phyloP scores from a whole-genome alignment of 768 basidiomycete genomes.

The Leccinum aurantiacum region DNA sequence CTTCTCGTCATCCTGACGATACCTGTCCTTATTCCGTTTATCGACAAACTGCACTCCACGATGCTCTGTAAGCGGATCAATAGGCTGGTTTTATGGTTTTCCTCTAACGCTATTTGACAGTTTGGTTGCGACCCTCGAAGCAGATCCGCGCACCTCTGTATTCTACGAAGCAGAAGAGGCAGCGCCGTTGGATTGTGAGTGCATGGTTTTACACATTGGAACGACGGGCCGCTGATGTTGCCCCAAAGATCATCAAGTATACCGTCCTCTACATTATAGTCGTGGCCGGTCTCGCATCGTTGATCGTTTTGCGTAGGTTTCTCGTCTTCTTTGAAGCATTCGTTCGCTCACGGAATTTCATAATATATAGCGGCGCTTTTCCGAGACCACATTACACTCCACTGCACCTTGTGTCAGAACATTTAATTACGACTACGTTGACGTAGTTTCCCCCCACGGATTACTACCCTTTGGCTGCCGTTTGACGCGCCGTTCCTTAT shows the following conservation, averaged over 20 bases:
- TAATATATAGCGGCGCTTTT: constrained; percentile 66
- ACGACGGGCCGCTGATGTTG: constrained; percentile 5
- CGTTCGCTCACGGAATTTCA: constrained; percentile 14
- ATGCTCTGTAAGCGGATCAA: constrained; percentile 71
- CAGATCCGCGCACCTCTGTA: constrained; percentile 92
- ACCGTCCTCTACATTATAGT: constrained; percentile 78
- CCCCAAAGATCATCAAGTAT: constrained; percentile 76
- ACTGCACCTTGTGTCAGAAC: constrained; percentile 82
- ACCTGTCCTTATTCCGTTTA: constrained; percentile 81
- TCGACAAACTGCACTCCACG: constrained; percentile 88
- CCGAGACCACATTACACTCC: constrained; percentile 73
- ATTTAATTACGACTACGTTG: constrained; percentile 56
- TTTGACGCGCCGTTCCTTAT: constrained; percentile 8
- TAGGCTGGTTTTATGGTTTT: not conserved
- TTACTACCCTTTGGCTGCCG: constrained; percentile 2
- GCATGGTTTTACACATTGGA: not conserved
- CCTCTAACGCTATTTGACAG: constrained; percentile 37
- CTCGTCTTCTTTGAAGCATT: constrained; percentile 1
- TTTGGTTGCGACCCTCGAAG: constrained; percentile 95
- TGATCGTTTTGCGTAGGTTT: constrained; percentile 79
- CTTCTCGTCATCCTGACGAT: constrained; percentile 85
- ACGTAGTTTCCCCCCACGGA: constrained; percentile 14
- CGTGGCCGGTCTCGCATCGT: constrained; percentile 72
- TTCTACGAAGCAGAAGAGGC: constrained; percentile 91
- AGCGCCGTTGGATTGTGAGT: constrained; percentile 86